Percentiles rank a stretch among this genome's conserved stretches.
These are phyloP conservation scores for Monascus purpureus DNA, from an alignment of 495 filamentous ascomycete species.

Conservation along the genomic window DNA sequence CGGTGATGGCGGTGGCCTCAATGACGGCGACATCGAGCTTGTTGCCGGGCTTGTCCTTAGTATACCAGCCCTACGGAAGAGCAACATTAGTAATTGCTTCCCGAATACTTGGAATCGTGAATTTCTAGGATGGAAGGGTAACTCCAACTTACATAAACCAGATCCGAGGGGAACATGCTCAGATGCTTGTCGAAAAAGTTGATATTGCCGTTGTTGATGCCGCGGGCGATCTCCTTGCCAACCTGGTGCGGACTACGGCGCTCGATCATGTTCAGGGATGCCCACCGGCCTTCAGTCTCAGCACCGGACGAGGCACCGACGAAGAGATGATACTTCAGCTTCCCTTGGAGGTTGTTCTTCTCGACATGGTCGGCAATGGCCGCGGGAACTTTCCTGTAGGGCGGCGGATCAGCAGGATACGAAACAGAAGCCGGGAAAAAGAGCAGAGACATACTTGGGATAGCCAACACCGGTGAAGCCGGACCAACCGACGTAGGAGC, in stretches of 20 bases:
- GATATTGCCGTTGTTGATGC: slow-evolving; percentile 79
- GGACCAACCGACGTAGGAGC: slow-evolving; percentile 75
- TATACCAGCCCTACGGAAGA: slow-evolving; percentile 55
- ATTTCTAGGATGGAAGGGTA: not conserved
- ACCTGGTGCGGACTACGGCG: slow-evolving; percentile 77
- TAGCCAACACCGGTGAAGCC: slow-evolving; percentile 89
- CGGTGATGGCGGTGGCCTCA: slow-evolving; percentile 82
- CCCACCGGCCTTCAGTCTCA: slow-evolving; percentile 89
- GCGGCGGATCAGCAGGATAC: slow-evolving; percentile 1
- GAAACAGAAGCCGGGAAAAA: not conserved
- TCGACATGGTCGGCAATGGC: slow-evolving; percentile 83
- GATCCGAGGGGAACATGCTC: slow-evolving; percentile 82
- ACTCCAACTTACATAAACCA: slow-evolving; percentile 52
- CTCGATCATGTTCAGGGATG: slow-evolving; percentile 75
- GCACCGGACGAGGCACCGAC: slow-evolving; percentile 81
- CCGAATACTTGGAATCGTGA: too few species aligned
- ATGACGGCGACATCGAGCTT: slow-evolving; percentile 75
- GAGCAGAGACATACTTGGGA: slow-evolving; percentile 51
- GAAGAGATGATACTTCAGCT: slow-evolving; percentile 75
- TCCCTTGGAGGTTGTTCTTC: slow-evolving; percentile 70
- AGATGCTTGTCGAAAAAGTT: slow-evolving; percentile 89
- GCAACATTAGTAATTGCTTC: slow-evolving; percentile 4
- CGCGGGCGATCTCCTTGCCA: slow-evolving; percentile 80
- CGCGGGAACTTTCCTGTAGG: slow-evolving; percentile 60
- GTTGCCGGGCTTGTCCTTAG: slow-evolving; percentile 56